These are phyloP conservation scores for Tilletia indica DNA, from an alignment of 1,284 basidiomycete genomes.

Conservation along the genomic window DNA sequence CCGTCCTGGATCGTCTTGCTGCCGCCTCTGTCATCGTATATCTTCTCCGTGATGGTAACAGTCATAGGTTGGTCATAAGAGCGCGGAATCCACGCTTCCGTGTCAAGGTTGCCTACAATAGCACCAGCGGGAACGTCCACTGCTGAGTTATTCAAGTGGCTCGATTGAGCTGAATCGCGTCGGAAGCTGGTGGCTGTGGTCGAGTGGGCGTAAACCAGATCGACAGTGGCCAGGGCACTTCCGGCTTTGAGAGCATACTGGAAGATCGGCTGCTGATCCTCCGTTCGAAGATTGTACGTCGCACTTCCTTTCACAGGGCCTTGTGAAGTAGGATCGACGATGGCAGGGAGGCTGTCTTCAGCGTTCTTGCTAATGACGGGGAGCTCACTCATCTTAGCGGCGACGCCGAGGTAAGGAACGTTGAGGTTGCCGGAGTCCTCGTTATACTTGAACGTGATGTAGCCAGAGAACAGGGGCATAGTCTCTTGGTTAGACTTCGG, in stretches of 20 bases:
- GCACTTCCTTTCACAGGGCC: slow-evolving; percentile 26
- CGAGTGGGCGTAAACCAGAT: neutral
- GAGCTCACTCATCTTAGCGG: slow-evolving; percentile 62
- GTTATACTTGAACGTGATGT: neutral
- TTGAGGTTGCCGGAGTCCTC: neutral
- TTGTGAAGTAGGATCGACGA: slow-evolving; percentile 26
- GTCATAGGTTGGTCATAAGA: no score
- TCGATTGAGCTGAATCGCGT: no score
- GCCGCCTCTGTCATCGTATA: neutral
- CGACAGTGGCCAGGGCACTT: neutral
- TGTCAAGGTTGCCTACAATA: neutral
- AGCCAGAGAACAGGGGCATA: slow-evolving; percentile 61
- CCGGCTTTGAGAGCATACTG: neutral
- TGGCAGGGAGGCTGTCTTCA: slow-evolving; percentile 26
- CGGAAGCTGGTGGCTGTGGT: neutral
- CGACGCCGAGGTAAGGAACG: slow-evolving; percentile 60
- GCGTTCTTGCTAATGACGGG: neutral
- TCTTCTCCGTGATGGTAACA: neutral
- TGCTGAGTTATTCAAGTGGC: no score
- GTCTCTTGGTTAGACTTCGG: slow-evolving; percentile 61
- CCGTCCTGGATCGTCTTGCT: slow-evolving; percentile 62
- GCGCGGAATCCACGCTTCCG: no score
- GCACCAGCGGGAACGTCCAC: neutral
- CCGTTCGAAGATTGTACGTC: neutral
- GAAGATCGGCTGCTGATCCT: neutral